Conservation (phyloP, 1,284 basidiomycete genomes). For the Trichosporon ovoides region DNA sequence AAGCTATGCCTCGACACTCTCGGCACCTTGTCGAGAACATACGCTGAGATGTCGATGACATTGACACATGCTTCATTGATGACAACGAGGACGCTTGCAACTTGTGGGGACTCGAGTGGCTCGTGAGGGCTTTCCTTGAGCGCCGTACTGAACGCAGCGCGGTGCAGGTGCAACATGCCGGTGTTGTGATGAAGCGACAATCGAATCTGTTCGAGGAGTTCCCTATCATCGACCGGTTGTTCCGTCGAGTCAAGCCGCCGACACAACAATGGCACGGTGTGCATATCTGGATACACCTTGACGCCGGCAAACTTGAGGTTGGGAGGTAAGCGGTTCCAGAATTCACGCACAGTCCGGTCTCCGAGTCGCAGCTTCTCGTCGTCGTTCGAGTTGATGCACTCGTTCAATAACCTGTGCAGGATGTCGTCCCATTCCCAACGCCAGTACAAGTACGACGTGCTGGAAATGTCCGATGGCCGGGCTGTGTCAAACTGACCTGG, state of each 20-base stretch:
- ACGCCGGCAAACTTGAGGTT: background rate
- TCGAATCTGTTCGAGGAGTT: background rate
- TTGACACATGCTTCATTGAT: conserved; percentile 2
- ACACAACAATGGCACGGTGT: background rate
- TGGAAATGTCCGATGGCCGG: background rate
- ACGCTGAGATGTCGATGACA: background rate
- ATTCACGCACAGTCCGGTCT: background rate
- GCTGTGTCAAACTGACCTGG: background rate
- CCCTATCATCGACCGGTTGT: background rate
- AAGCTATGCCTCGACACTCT: background rate
- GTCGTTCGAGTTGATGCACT: conserved; percentile 1
- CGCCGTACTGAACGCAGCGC: background rate
- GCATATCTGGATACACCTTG: background rate
- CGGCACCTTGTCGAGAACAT: background rate
- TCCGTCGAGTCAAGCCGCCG: background rate
- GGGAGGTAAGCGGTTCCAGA: background rate
- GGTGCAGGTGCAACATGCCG: conserved; percentile 2
- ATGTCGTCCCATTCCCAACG: conserved; percentile 5
- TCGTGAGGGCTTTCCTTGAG: background rate
- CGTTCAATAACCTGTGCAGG: background rate
- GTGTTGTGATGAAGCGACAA: background rate
- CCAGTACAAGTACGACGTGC: background rate
- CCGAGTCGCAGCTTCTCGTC: background rate
- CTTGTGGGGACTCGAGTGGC: background rate
- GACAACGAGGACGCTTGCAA: background rate